These are phyloP conservation scores for Beta corolliflora DNA, from an alignment of 179 eudicot genomes.

Conservation along the genomic window DNA sequence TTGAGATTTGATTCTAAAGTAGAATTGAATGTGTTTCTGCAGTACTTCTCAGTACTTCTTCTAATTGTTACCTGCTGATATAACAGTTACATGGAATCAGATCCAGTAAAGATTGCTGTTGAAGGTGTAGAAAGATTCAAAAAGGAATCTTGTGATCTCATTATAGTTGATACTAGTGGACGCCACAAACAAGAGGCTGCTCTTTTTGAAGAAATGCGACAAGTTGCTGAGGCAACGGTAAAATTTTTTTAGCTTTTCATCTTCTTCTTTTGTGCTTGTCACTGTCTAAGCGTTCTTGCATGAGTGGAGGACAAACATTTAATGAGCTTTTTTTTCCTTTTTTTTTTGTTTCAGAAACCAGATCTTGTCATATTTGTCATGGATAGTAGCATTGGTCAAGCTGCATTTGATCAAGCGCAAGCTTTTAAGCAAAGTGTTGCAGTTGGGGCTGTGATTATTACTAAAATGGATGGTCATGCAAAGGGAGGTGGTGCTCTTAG, in stretches of 20 bases:
- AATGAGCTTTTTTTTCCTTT: not conserved
- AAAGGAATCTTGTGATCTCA: constrained; percentile 89
- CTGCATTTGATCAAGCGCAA: constrained; percentile 94
- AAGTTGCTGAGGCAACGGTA: constrained; percentile 97
- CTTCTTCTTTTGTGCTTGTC: constrained; percentile 2
- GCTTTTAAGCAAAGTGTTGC: constrained; percentile 98
- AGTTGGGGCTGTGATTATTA: constrained; percentile 95
- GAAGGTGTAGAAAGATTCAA: constrained; percentile 95
- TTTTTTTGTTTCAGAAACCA: constrained; percentile 70
- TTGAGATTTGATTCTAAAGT: not conserved
- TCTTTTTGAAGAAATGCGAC: constrained; percentile 98
- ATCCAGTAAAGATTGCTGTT: constrained; percentile 90
- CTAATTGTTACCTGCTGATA: constrained; percentile 7
- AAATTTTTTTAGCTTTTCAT: not conserved
- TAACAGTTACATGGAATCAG: constrained; percentile 88
- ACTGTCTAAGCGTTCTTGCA: not conserved
- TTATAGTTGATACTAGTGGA: constrained; percentile 96
- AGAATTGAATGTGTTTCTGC: not conserved
- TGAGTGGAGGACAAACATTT: constrained; percentile 4
- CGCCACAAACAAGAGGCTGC: constrained; percentile 99
- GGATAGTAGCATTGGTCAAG: constrained; percentile 99
- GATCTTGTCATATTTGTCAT: constrained; percentile 96
- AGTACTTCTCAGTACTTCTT: no score
- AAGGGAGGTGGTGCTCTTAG: constrained; percentile 99
- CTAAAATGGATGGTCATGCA: constrained; percentile 99